A percentile compares a stretch with the other conserved stretches of the same genome.
Conservation (phyloP, 2,329 filamentous ascomycete species). For the Pyrenophora teres region DNA sequence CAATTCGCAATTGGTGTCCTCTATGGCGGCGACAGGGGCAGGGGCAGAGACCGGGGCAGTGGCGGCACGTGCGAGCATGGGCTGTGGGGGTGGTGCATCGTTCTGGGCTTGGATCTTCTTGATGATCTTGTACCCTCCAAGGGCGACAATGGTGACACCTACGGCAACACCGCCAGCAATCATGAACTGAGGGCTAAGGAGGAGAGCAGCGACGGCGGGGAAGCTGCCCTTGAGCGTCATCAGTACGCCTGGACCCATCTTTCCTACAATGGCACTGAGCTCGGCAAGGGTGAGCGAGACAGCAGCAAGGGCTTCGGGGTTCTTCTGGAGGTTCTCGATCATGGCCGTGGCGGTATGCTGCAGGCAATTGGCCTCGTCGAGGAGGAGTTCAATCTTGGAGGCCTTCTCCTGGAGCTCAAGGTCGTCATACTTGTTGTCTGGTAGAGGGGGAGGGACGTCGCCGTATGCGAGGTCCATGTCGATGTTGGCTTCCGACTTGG, state of each 20-base stretch:
- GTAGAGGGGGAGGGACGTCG: slow-evolving; percentile 72
- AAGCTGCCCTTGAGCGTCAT: slow-evolving; percentile 76
- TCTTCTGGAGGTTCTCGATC: slow-evolving; percentile 79
- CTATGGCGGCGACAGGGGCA: slow-evolving; percentile 6
- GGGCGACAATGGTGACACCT: slow-evolving; percentile 92
- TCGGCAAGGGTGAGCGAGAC: slow-evolving; percentile 92
- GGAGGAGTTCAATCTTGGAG: slow-evolving; percentile 72
- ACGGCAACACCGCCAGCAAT: slow-evolving; percentile 88
- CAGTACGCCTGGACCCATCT: slow-evolving; percentile 83
- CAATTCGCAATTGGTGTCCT: slow-evolving; percentile 43
- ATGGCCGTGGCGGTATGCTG: slow-evolving; percentile 83
- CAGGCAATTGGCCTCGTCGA: slow-evolving; percentile 86
- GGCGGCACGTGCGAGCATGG: slow-evolving; percentile 20
- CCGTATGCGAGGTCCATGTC: slow-evolving; percentile 95
- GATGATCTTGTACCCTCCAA: slow-evolving; percentile 97
- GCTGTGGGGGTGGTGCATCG: slow-evolving; percentile 25
- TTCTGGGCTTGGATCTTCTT: slow-evolving; percentile 71
- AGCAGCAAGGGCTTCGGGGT: slow-evolving; percentile 88
- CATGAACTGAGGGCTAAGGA: slow-evolving; percentile 90
- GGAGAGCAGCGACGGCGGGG: slow-evolving; percentile 82
- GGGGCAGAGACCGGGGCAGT: slow-evolving; percentile 7
- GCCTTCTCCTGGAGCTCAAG: slow-evolving; percentile 70
- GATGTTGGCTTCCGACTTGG: slow-evolving; percentile 59
- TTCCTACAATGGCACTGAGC: slow-evolving; percentile 78
- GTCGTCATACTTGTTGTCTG: slow-evolving; percentile 56